These are phyloP conservation scores for Monosporascus sp. DNA, from an alignment of 2,329 filamentous ascomycete genomes.

Conservation along the genomic window DNA sequence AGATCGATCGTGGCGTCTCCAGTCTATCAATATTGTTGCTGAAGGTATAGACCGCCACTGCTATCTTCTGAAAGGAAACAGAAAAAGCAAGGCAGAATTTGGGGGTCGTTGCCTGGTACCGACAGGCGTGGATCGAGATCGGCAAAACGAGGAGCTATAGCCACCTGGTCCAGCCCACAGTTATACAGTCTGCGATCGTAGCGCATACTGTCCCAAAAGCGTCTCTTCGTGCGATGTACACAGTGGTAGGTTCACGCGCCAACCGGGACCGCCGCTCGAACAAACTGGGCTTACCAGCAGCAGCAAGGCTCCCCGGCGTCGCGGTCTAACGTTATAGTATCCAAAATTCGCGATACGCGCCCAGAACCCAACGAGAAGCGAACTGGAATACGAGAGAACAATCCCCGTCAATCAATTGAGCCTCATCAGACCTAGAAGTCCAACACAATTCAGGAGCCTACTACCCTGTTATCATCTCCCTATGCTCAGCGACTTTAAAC, in stretches of 20 bases:
- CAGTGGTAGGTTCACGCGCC: not conserved
- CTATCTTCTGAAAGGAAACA: not conserved
- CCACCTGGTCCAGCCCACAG: not conserved
- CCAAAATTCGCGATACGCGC: constrained; percentile 1
- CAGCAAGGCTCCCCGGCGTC: not conserved
- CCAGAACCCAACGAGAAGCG: not conserved
- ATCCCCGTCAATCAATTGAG: not conserved
- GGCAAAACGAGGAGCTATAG: not conserved
- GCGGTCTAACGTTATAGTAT: not conserved
- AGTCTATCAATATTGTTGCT: no score
- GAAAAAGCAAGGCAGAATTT: constrained; percentile 24
- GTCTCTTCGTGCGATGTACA: not conserved
- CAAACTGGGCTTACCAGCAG: not conserved
- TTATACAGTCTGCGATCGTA: not conserved
- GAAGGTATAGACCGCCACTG: not conserved
- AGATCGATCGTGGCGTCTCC: no score
- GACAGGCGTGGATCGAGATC: not conserved
- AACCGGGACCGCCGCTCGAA: not conserved
- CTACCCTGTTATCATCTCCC: not conserved
- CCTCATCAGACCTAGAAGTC: not conserved
- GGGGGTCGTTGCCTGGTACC: constrained; percentile 12
- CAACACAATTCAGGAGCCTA: not conserved
- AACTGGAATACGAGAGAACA: not conserved
- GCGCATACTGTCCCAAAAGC: not conserved
- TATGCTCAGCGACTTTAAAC: not conserved